Evolutionary conservation across 1,139 yeast genomes (phyloP), one percentile per base, ranked within the genome.

Genomic region (Schwanniomyces etchellsii): DNA sequence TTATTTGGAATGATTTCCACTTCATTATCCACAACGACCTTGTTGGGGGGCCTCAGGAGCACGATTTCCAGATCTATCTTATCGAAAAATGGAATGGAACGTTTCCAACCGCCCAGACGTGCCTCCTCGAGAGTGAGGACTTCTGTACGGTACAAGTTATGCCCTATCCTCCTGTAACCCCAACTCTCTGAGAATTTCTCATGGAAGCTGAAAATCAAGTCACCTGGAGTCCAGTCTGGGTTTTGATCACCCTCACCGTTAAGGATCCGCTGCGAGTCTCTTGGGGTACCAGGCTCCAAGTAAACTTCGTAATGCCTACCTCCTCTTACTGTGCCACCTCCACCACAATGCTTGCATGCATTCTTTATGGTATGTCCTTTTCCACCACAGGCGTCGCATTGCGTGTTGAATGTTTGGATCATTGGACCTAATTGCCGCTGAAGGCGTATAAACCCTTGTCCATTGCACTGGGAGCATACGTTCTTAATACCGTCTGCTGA

Each of bases 181-280:
- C 86, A 58, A 50, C 81, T 81, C 20, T 64, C 63, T 9, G 44
- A 44, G 12, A 65, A 53, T 35, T 68, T 73, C 55, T 83, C 94
- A 28, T 53, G 52, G 27, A 86, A 52, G 26, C 64, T 67, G 14
- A 88, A 64, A 28, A 73, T 55, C 35, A 91, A 61, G 57, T 91
- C 88, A 7, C 98, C 98, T 2, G 95, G 75, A 10, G 70, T 70
- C 65, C 77, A 69, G 32, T 84, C 94, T 1, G 97, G 96, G 37
- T 70, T 68, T 50, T 77, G 81, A 49, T 89, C 95, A 5, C 93
- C 91, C 52, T 86, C 91, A 3, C 93, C 94, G 30, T 66, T 66
- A 34, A 81, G 60, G 1, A 74, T 70, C 41, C 77, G 74, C 30
- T 69, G 68, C 40, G 72, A 69, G 37, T 75, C 73, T 42, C 89